These are phyloP conservation scores for Fusarium illudens DNA, from an alignment of 2,329 filamentous ascomycete species.

Conservation along the genomic window DNA sequence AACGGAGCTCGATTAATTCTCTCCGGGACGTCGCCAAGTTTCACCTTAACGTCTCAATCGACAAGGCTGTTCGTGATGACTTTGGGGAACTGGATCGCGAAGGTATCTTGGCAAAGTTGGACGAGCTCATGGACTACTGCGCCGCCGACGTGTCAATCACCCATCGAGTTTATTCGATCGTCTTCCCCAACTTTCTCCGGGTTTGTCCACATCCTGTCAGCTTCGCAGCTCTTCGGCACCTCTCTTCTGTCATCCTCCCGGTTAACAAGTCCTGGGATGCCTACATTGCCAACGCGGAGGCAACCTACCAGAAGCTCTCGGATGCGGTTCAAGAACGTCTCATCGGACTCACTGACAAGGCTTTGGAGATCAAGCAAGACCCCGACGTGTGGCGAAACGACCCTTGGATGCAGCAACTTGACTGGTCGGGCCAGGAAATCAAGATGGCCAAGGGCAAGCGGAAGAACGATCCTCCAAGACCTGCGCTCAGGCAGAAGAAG, in stretches of 20 bases:
- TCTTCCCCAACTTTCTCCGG: conserved; percentile 88
- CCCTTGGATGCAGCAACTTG: conserved; percentile 91
- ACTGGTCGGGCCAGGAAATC: conserved; percentile 94
- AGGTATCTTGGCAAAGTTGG: conserved; percentile 74
- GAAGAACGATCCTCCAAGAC: conserved; percentile 80
- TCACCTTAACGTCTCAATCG: conserved; percentile 88
- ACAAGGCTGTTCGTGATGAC: conserved; percentile 86
- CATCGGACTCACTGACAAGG: conserved; percentile 76
- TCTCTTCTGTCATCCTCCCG: conserved; percentile 93
- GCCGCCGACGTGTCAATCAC: conserved; percentile 94
- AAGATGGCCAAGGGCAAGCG: conserved; percentile 92
- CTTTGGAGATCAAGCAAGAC: conserved; percentile 76
- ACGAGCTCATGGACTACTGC: conserved; percentile 91
- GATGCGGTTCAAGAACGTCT: conserved; percentile 82
- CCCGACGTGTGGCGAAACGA: conserved; percentile 77
- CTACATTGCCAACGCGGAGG: conserved; percentile 85
- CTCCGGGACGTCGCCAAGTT: conserved; percentile 96
- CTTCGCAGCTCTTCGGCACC: conserved; percentile 90
- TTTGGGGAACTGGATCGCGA: conserved; percentile 83
- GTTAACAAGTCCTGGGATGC: conserved; percentile 87
- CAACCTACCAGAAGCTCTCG: conserved; percentile 80
- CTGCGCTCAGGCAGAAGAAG: conserved; percentile 85
- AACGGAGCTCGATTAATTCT: conserved; percentile 93
- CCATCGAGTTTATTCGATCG: conserved; percentile 91
- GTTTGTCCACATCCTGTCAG: conserved; percentile 97